phyloP scores from a whole-genome alignment of 805 yeast species.

The Saccharomyces eubayanus region DNA sequence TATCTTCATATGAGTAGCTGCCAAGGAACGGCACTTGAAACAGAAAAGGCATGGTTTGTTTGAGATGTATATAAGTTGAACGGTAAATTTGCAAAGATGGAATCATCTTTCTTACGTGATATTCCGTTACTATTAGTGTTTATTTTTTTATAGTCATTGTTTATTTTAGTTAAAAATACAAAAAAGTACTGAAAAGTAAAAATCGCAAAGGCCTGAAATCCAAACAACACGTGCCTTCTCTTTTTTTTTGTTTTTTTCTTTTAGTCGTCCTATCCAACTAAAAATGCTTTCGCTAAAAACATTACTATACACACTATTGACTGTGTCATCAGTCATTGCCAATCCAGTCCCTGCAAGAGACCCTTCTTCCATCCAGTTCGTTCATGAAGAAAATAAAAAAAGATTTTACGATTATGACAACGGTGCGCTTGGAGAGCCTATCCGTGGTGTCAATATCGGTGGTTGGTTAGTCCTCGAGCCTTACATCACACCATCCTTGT shows the following conservation, averaged over 20 bases:
- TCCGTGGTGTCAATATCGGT: slow-evolving; percentile 69
- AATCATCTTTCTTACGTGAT: not conserved
- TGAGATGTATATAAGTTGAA: not conserved
- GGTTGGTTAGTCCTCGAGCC: slow-evolving; percentile 90
- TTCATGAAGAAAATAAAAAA: slow-evolving; percentile 14
- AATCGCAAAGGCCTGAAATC: not conserved
- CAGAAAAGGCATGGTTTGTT: not conserved
- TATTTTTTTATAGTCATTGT: not conserved
- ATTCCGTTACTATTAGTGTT: not conserved
- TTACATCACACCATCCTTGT: slow-evolving; percentile 72
- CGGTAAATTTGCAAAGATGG: not conserved
- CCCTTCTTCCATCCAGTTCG: slow-evolving; percentile 11
- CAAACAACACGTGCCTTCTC: not conserved
- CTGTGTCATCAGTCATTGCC: slow-evolving; percentile 1
- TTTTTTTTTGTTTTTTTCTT: not conserved
- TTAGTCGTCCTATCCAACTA: not conserved
- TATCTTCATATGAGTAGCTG: not conserved
- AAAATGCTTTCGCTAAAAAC: not conserved
- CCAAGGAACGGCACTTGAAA: not conserved
- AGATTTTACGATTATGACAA: slow-evolving; percentile 19
- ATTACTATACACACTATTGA: not conserved
- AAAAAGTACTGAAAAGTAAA: not conserved
- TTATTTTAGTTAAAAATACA: not conserved
- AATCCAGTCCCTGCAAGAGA: slow-evolving; percentile 15
- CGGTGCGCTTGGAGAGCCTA: slow-evolving; percentile 5